A percentile compares a stretch with the other conserved stretches of the same genome.
These are phyloP conservation scores for Aureobasidium sp. DNA, from an alignment of 2,329 filamentous ascomycete species.

Conservation along the genomic window DNA sequence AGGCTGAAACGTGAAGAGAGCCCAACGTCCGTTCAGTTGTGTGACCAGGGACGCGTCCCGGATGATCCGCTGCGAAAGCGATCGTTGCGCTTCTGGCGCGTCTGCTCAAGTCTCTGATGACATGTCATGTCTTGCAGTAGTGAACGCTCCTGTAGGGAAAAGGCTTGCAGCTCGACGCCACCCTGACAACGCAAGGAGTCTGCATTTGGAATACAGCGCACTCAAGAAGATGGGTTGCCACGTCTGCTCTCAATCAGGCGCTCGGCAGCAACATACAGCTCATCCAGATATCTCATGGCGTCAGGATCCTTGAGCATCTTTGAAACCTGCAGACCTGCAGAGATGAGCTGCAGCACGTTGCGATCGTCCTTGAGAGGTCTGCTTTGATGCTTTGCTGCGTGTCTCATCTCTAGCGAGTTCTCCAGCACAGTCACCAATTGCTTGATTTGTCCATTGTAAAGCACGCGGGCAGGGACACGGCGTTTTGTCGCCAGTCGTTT, in stretches of 20 bases:
- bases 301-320: slow-evolving; percentile 79
- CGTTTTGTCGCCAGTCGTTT: slow-evolving; percentile 81
- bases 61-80: neutral
- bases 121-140: too few relatives aligned
- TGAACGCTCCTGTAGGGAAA: neutral
- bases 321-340: slow-evolving; percentile 77
- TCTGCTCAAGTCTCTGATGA: too few relatives aligned
- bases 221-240: neutral
- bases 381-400: slow-evolving; percentile 76
- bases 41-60: neutral
- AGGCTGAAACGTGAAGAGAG: neutral
- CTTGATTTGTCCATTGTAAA: slow-evolving; percentile 84
- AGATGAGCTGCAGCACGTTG: slow-evolving; percentile 81
- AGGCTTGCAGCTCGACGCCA: neutral
- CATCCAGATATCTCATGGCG: slow-evolving; percentile 76
- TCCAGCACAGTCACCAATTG: slow-evolving; percentile 83
- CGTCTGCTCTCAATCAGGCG: slow-evolving; percentile 55
- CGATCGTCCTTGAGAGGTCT: slow-evolving; percentile 80
- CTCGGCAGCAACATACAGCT: slow-evolving; percentile 75
- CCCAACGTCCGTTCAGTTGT: neutral
- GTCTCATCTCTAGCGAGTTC: slow-evolving; percentile 81
- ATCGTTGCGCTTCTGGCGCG: neutral
- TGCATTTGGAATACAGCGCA: neutral
- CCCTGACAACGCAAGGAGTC: neutral
- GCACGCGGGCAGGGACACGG: slow-evolving; percentile 71